These are phyloP conservation scores for Lycium ferocissimum DNA, from an alignment of 257 asterid species.

Conservation along the genomic window DNA sequence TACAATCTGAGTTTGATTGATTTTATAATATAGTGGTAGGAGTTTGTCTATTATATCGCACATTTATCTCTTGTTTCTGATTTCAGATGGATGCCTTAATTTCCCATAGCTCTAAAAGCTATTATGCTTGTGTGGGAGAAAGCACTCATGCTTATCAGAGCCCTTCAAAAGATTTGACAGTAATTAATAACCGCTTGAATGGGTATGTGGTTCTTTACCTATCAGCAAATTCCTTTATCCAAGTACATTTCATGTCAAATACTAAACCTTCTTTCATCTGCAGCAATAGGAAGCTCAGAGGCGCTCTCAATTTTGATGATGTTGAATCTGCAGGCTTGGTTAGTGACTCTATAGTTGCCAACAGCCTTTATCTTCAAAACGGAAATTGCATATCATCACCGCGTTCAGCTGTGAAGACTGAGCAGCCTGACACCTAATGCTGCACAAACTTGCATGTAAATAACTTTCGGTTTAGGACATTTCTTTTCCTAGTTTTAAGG, in stretches of 20 bases:
- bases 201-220: slow-evolving; percentile 54
- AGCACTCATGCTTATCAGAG: slow-evolving; percentile 98
- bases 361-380: slow-evolving; percentile 67
- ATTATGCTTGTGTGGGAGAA: slow-evolving; percentile 97
- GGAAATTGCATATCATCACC: slow-evolving; percentile 55
- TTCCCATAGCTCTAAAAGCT: slow-evolving; percentile 91
- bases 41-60: not conserved
- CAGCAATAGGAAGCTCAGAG: slow-evolving; percentile 81
- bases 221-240: not conserved
- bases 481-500: slow-evolving; percentile 38
- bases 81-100: slow-evolving; percentile 90
- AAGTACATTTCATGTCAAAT: not conserved
- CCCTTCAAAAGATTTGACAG: slow-evolving; percentile 94
- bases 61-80: slow-evolving; percentile 32
- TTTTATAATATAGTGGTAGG: not conserved
- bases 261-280: slow-evolving; percentile 17
- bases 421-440: slow-evolving; percentile 65
- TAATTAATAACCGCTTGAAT: slow-evolving; percentile 85
- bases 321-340: slow-evolving; percentile 88
- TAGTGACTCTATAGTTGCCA: slow-evolving; percentile 84
- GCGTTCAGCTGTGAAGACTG: slow-evolving; percentile 60
- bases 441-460: slow-evolving; percentile 44
- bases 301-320: slow-evolving; percentile 75
- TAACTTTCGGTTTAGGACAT: slow-evolving; percentile 32
- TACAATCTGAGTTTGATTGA: not conserved